These are phyloP conservation scores for Blastocystis sp. DNA, from an alignment of 352 stramenopile species.

Conservation along the genomic window DNA sequence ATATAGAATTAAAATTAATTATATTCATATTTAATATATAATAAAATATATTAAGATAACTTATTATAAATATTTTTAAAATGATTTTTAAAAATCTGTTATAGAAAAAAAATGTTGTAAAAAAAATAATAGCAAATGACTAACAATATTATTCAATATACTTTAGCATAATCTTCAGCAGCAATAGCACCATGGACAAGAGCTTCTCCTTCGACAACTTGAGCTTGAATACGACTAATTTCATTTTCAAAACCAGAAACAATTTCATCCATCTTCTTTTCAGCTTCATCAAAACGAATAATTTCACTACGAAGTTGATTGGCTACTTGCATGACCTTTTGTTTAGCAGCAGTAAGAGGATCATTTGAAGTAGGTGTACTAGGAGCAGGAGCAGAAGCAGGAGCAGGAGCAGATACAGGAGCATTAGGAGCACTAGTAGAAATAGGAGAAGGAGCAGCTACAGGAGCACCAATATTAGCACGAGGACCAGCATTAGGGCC, in stretches of 20 bases:
- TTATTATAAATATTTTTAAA: no score
- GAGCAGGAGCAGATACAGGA: conserved; percentile 12
- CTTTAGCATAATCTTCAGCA: conserved; percentile 27
- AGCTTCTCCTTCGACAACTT: conserved; percentile 14
- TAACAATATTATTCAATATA: no score
- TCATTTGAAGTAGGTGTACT: neutral
- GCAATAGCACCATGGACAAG: conserved; percentile 3
- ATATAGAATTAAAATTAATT: no score
- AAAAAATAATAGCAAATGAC: no score
- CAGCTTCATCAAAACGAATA: conserved; percentile 25
- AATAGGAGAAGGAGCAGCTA: neutral
- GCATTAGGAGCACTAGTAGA: conserved; percentile 8
- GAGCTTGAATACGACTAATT: conserved; percentile 5
- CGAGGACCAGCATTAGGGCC: no score
- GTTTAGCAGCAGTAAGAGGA: conserved; percentile 21
- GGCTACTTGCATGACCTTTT: conserved; percentile 36
- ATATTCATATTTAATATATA: no score
- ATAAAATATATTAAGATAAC: no score
- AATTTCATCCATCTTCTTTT: conserved; percentile 23
- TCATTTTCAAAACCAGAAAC: neutral
- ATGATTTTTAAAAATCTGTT: no score
- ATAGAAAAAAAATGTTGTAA: no score
- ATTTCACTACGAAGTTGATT: conserved; percentile 34
- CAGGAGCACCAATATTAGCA: no score
- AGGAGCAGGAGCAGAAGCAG: conserved; percentile 10